phyloP scores from a whole-genome alignment of 768 basidiomycete species.

The Tulasnella sp. region DNA sequence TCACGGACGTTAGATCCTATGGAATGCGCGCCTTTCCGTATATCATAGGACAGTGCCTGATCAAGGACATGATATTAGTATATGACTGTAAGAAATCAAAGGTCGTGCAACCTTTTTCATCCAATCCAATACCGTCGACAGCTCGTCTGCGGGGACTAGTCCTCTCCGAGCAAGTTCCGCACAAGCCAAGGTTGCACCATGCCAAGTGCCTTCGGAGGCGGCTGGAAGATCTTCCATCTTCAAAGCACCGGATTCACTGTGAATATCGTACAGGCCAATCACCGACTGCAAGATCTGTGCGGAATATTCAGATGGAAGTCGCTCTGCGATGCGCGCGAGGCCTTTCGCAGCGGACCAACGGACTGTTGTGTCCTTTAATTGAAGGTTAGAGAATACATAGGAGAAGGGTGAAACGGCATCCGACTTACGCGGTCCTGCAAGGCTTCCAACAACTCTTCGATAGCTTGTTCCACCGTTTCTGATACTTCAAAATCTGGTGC shows the following conservation, averaged over 20 bases:
- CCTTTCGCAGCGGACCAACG: slow-evolving; percentile 94
- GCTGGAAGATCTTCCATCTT: slow-evolving; percentile 53
- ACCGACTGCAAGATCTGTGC: slow-evolving; percentile 76
- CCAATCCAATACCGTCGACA: slow-evolving; percentile 65
- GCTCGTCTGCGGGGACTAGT: slow-evolving; percentile 46
- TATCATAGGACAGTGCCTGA: slow-evolving; percentile 88
- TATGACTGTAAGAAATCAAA: neutral
- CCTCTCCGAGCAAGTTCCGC: slow-evolving; percentile 87
- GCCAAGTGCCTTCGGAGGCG: slow-evolving; percentile 82
- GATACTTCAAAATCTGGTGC: slow-evolving; percentile 56
- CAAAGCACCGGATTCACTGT: slow-evolving; percentile 50
- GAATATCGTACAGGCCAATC: slow-evolving; percentile 64
- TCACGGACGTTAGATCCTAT: slow-evolving; percentile 93
- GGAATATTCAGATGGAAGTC: slow-evolving; percentile 64
- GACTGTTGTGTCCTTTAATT: slow-evolving; percentile 75
- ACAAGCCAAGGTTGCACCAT: slow-evolving; percentile 84
- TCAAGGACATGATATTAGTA: too few relatives aligned
- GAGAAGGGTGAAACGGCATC: neutral
- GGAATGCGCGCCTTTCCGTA: slow-evolving; percentile 84
- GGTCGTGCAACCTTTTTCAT: slow-evolving; percentile 51
- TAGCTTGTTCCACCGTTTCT: slow-evolving; percentile 60
- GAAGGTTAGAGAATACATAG: neutral
- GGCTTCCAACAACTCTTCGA: slow-evolving; percentile 60
- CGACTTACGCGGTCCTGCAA: slow-evolving; percentile 69
- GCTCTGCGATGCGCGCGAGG: slow-evolving; percentile 70